A percentile compares a stretch with the other conserved stretches of the same genome.
Evolutionary conservation across 352 stramenopile genomes (phyloP).

Genomic region (Phytophthora europaea): DNA sequence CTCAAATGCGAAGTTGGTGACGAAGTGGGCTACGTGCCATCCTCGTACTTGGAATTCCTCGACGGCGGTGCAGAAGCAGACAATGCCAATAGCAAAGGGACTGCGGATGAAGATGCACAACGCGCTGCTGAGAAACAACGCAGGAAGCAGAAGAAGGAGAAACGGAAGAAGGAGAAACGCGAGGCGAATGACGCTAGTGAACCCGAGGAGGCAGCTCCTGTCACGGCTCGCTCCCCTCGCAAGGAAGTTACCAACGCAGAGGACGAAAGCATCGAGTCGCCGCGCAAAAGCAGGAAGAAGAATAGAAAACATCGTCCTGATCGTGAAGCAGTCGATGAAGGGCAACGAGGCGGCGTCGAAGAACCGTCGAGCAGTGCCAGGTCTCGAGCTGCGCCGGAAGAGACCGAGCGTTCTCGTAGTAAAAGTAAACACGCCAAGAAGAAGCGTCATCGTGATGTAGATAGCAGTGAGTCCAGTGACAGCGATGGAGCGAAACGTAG

Average conservation of each 20-base stretch:
- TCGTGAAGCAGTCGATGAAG: slow-evolving; percentile 34
- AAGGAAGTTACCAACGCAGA: slow-evolving; percentile 48
- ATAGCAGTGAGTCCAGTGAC: slow-evolving; percentile 60
- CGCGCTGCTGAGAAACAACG: slow-evolving; percentile 62
- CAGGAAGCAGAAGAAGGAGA: slow-evolving; percentile 73
- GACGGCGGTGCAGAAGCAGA: slow-evolving; percentile 41
- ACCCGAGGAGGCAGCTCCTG: slow-evolving; percentile 39
- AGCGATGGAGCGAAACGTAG: slow-evolving; percentile 41
- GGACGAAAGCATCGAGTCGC: slow-evolving; percentile 48
- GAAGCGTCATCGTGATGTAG: slow-evolving; percentile 47
- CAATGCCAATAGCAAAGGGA: slow-evolving; percentile 15
- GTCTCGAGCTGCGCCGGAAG: slow-evolving; percentile 34
- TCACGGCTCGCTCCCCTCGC: slow-evolving; percentile 44
- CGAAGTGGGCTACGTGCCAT: slow-evolving; percentile 80
- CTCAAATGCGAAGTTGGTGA: slow-evolving; percentile 85
- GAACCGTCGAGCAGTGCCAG: slow-evolving; percentile 27
- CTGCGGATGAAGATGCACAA: slow-evolving; percentile 32
- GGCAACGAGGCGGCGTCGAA: slow-evolving; percentile 16
- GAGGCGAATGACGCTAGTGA: slow-evolving; percentile 47
- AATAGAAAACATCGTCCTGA: slow-evolving; percentile 50
- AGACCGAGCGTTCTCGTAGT: slow-evolving; percentile 44
- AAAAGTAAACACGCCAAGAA: slow-evolving; percentile 68
- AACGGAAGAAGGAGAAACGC: slow-evolving; percentile 56
- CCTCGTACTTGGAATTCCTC: slow-evolving; percentile 88
- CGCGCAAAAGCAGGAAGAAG: slow-evolving; percentile 80